Evolutionary conservation across 371 early-diverging fungal genomes (phyloP).

Genomic region (Parasitella parasitica): DNA sequence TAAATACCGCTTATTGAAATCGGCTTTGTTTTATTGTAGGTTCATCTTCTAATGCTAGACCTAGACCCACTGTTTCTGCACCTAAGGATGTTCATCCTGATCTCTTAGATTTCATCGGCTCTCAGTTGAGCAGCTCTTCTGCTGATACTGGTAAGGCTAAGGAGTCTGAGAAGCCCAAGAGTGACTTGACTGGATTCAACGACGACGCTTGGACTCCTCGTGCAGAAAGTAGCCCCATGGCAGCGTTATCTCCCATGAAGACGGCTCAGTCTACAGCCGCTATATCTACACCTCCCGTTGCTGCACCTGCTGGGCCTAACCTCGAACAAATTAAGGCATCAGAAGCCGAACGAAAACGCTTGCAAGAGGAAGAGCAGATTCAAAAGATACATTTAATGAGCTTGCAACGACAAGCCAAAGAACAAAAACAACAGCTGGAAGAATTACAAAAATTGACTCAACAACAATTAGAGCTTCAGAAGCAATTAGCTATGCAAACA

Average conservation of each 20-base stretch:
- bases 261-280: conserved; percentile 6
- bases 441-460: conserved; percentile 30
- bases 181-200: conserved; percentile 47
- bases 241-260: conserved; percentile 6
- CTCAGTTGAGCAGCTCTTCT: conserved; percentile 22
- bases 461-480: conserved; percentile 25
- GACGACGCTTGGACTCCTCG: conserved; percentile 57
- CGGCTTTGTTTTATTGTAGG: not conserved
- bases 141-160: conserved; percentile 12
- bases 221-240: conserved; percentile 4
- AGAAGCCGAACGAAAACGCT: conserved; percentile 16
- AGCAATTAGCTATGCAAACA: conserved; percentile 29
- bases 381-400: conserved; percentile 23
- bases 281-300: not conserved
- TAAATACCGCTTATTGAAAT: too few relatives aligned
- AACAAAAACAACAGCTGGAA: conserved; percentile 30
- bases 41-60: conserved; percentile 27
- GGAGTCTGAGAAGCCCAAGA: conserved; percentile 16
- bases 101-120: conserved; percentile 35
- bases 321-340: conserved; percentile 21
- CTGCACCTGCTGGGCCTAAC: conserved; percentile 16
- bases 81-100: conserved; percentile 49
- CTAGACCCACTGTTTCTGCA: conserved; percentile 44
- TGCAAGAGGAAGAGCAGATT: conserved; percentile 22
- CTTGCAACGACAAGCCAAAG: conserved; percentile 31